Percentiles rank a stretch among this genome's conserved stretches.
Evolutionary conservation across 2,329 filamentous ascomycete species (phyloP).

Genomic region (Domatiomyces globalis): DNA sequence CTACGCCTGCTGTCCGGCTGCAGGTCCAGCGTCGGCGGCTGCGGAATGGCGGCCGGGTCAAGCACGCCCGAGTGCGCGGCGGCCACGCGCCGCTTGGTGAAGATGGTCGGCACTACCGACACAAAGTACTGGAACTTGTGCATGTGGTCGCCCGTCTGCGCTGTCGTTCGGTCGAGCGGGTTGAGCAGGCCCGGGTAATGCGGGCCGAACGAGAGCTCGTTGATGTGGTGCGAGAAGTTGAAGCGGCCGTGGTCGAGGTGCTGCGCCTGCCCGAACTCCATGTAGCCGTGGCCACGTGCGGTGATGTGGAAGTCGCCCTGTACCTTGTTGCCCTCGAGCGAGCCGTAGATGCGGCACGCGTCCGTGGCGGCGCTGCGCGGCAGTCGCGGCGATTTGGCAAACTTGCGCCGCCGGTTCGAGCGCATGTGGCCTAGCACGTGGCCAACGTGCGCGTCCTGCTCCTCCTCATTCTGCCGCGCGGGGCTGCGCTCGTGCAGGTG

Average conservation of each 20-base stretch:
- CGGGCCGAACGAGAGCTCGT: constrained; percentile 90
- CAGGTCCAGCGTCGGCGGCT: constrained; percentile 23
- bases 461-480: constrained; percentile 32
- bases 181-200: constrained; percentile 90
- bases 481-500: constrained; percentile 50
- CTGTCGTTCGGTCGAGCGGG: constrained; percentile 82
- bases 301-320: constrained; percentile 98
- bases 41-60: constrained; percentile 28
- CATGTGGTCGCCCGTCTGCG: constrained; percentile 61
- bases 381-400: constrained; percentile 59
- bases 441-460: constrained; percentile 70
- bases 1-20: constrained; percentile 18
- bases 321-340: constrained; percentile 84
- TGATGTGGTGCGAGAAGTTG: constrained; percentile 96
- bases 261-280: constrained; percentile 61
- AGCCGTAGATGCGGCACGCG: constrained; percentile 80
- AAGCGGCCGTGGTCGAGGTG: constrained; percentile 69
- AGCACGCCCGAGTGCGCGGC: constrained; percentile 22
- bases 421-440: constrained; percentile 69
- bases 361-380: constrained; percentile 44
- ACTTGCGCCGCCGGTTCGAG: constrained; percentile 51
- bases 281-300: constrained; percentile 86
- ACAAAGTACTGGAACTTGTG: constrained; percentile 98
- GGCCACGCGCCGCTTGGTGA: constrained; percentile 44
- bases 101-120: constrained; percentile 85